Percentiles rank a stretch among this genome's conserved stretches.
Evolutionary conservation across 345 rosid genomes (phyloP).

Genomic region (Erysimum cheiranthoides): DNA sequence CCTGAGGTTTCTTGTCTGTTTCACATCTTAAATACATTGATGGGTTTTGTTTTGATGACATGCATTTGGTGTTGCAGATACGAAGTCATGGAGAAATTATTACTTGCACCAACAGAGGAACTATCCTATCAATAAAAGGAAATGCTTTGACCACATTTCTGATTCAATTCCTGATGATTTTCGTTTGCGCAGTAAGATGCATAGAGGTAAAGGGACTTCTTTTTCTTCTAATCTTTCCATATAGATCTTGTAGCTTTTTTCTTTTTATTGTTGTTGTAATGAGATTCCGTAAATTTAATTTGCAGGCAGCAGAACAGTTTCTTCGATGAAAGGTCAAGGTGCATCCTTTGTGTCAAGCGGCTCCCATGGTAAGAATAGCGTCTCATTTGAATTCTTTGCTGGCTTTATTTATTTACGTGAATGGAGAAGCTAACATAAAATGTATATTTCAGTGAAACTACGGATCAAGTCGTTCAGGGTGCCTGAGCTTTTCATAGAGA

Average conservation of each 20-base stretch:
- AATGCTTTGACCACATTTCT: conserved; percentile 54
- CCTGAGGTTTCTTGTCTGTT: conserved; percentile 2
- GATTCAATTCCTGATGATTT: conserved; percentile 60
- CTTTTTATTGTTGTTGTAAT: conserved; percentile 8
- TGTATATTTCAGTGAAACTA: conserved; percentile 69
- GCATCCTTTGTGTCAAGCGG: conserved; percentile 44
- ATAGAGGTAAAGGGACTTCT: conserved; percentile 48
- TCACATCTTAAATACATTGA: conserved; percentile 3
- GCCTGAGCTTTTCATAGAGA: conserved; percentile 87
- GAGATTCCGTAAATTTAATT: conserved; percentile 25
- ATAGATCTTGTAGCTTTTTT: conserved; percentile 18
- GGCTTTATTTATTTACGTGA: not conserved
- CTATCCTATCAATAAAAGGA: conserved; percentile 88
- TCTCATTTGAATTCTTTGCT: not conserved
- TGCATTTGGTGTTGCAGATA: conserved; percentile 49
- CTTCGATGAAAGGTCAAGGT: conserved; percentile 53
- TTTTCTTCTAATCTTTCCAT: not conserved
- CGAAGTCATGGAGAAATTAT: conserved; percentile 60
- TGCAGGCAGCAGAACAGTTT: conserved; percentile 56
- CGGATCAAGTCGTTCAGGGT: conserved; percentile 94
- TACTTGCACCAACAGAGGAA: conserved; percentile 68
- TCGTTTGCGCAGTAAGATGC: conserved; percentile 47
- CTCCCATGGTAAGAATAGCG: conserved; percentile 40
- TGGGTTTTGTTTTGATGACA: conserved; percentile 19
- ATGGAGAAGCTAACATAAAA: not conserved